phyloP scores from a whole-genome alignment of 768 basidiomycete genomes.

The Mycena chlorophos region DNA sequence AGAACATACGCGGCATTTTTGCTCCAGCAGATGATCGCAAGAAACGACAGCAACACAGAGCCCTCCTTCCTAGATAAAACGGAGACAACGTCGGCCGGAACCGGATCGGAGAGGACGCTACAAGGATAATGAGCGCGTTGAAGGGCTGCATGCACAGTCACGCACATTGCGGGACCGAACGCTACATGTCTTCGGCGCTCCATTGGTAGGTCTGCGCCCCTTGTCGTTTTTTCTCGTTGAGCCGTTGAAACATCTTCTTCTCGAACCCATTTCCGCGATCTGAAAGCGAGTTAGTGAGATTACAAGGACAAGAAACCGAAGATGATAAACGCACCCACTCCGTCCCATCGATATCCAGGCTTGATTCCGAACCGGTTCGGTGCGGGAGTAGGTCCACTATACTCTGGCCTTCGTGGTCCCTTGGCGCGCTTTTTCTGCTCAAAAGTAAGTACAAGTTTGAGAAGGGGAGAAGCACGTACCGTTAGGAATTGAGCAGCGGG shows the following conservation, averaged over 20 bases:
- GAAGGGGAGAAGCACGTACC: slow-evolving; percentile 43
- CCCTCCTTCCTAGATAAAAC: no score
- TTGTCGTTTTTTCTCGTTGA: slow-evolving; percentile 72
- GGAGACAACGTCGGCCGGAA: no score
- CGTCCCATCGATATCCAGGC: slow-evolving; percentile 98
- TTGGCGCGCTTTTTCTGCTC: slow-evolving; percentile 71
- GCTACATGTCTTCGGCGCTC: slow-evolving; percentile 92
- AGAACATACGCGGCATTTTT: no score
- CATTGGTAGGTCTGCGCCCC: slow-evolving; percentile 77
- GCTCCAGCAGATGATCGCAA: no score
- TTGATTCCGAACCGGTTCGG: slow-evolving; percentile 95
- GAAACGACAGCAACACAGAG: no score
- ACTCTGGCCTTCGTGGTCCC: slow-evolving; percentile 80
- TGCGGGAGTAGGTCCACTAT: slow-evolving; percentile 82
- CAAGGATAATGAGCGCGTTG: no score
- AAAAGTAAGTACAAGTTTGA: background rate
- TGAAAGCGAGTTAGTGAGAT: slow-evolving; percentile 29
- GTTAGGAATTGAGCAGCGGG: slow-evolving; percentile 95
- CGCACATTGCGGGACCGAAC: background rate
- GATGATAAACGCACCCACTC: slow-evolving; percentile 72
- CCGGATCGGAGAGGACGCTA: no score
- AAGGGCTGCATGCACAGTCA: no score
- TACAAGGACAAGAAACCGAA: slow-evolving; percentile 6
- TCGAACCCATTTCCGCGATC: slow-evolving; percentile 95
- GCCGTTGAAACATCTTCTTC: slow-evolving; percentile 83